Evolutionary conservation across 306 rosid species (phyloP).

Genomic region (Casuarina equisetifolia): DNA sequence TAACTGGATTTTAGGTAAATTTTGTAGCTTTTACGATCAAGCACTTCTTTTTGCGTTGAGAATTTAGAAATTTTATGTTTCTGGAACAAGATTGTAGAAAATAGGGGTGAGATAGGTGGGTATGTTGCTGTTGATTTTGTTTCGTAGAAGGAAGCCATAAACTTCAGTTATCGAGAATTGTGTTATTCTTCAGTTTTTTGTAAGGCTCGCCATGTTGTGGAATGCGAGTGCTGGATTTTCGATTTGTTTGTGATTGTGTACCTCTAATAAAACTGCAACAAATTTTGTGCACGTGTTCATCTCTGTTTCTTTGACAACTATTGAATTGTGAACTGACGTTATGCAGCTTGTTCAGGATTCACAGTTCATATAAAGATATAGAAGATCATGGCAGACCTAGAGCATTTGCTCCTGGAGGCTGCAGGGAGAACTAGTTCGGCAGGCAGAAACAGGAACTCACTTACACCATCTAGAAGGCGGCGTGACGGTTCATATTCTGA

Average conservation of each 20-base stretch:
- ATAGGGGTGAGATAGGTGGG: neutral
- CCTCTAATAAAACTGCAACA: neutral
- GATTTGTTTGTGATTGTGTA: too few species aligned
- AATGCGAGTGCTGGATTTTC: too few species aligned
- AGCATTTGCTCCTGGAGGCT: slow-evolving; percentile 82
- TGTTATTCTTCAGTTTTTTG: too few species aligned
- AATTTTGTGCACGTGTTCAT: neutral
- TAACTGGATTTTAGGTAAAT: too few species aligned
- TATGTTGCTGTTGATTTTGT: neutral
- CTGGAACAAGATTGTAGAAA: neutral
- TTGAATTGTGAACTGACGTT: slow-evolving; percentile 10
- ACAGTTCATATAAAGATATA: neutral
- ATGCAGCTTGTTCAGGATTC: slow-evolving; percentile 25
- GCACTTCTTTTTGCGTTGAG: too few species aligned
- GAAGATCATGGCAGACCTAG: slow-evolving; percentile 78
- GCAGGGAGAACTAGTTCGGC: slow-evolving; percentile 80
- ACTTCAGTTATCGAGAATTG: neutral
- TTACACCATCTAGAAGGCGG: slow-evolving; percentile 56
- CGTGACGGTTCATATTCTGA: slow-evolving; percentile 69
- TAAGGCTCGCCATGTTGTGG: too few species aligned
- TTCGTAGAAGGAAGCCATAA: neutral
- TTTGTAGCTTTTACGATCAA: too few species aligned
- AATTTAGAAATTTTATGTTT: too few species aligned
- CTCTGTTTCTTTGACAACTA: neutral
- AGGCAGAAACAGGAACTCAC: slow-evolving; percentile 62